Evolutionary conservation across 2,329 filamentous ascomycete species (phyloP), one percentile per base, ranked within the genome.

Genomic region (Aspergillus sp.): DNA sequence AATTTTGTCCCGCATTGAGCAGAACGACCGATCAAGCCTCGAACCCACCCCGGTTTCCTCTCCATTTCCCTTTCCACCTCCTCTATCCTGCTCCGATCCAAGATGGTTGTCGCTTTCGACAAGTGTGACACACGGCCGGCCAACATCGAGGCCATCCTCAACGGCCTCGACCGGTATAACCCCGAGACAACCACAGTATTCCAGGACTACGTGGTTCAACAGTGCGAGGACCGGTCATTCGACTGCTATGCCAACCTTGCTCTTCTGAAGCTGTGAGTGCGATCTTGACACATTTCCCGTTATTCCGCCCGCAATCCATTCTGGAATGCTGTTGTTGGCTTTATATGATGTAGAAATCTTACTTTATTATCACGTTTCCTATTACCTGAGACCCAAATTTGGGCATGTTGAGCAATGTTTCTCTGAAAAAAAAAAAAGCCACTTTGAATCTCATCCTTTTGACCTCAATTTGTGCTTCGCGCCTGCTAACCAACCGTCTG

Each of bases 231-330:
- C 77, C 89, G 92, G 80, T 93, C 89, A 68, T 93, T 91, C 79
- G 95, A 99, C 79, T 91, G 89, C 83, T 98, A 97, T 79, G 92
- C 95, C 70, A 99, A 98, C 81, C 82, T 97, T 75, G 96, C 95
- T 49, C 82, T 99, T 64, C 77, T 99, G 79, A 99, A 99, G 82
- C 85, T 99, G 95, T 99, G 83, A 88, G 74, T 74, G 48, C 44
- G 44, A 57, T 11, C 12, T 27, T 27, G 15, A 11, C 20, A 11
- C 33, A 12, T 13, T 39, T 41, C 7, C 13, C 34, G 19, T 40
- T 40, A 8, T 17, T 20, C 2, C 4, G 11, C 12, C 13, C 22
- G 42, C 22, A 24, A 46, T 46, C 42, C 9, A 30, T 15, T 47
- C 13, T 19, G 44, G 20, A 13, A 12, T 15, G 51, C 45, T 20